phyloP scores from a whole-genome alignment of 441 rosid genomes.

The Gossypium schwendimanii region DNA sequence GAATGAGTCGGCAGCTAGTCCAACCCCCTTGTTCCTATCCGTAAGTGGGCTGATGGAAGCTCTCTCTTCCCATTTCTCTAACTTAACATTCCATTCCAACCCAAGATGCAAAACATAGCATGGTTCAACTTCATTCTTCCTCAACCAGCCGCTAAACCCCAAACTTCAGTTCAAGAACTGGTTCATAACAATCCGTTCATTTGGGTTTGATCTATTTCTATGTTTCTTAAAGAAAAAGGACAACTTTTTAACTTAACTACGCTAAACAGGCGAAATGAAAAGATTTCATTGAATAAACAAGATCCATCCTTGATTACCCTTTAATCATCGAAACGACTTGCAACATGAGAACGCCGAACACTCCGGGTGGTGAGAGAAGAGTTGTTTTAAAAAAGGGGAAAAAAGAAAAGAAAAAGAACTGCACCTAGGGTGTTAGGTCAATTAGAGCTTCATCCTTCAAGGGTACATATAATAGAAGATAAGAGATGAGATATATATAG shows the following conservation, averaged over 20 bases:
- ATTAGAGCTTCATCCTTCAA: background rate
- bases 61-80: constrained; percentile 41
- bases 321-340: background rate
- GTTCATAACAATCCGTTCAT: background rate
- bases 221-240: background rate
- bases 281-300: background rate
- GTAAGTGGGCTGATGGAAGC: constrained; percentile 82
- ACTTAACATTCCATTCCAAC: background rate
- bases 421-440: background rate
- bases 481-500: background rate
- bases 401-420: background rate
- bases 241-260: background rate
- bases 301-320: background rate
- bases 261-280: background rate
- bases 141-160: background rate
- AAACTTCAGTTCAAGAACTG: background rate
- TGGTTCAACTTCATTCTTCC: background rate
- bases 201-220: background rate
- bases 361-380: background rate
- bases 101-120: background rate
- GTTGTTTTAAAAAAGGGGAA: background rate
- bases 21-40: constrained; percentile 56
- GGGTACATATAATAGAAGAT: background rate
- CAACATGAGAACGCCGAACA: background rate
- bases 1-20: constrained; percentile 93